These are phyloP conservation scores for Erysimum cheiri DNA, from an alignment of 441 rosid species.

Conservation along the genomic window DNA sequence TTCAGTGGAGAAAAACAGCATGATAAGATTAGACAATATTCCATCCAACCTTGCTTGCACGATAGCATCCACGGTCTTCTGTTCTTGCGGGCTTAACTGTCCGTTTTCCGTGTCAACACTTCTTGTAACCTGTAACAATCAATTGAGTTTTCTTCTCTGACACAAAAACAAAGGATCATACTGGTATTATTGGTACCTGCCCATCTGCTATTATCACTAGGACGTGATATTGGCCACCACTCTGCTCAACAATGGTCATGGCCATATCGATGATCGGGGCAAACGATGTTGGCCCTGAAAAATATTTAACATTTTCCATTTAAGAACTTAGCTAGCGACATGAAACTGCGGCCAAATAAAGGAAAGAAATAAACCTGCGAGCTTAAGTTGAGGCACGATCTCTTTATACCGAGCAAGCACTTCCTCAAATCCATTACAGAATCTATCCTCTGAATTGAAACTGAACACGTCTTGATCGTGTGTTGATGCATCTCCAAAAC, in stretches of 20 bases:
- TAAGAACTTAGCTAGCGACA: slow-evolving; percentile 13
- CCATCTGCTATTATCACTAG: slow-evolving; percentile 84
- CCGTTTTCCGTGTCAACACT: slow-evolving; percentile 66
- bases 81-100: slow-evolving; percentile 74
- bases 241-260: slow-evolving; percentile 75
- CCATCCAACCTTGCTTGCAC: slow-evolving; percentile 68
- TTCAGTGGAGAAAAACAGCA: slow-evolving; percentile 5
- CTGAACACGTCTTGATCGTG: slow-evolving; percentile 82
- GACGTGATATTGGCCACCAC: slow-evolving; percentile 81
- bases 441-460: slow-evolving; percentile 58
- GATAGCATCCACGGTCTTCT: slow-evolving; percentile 72
- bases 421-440: slow-evolving; percentile 81
- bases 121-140: slow-evolving; percentile 63
- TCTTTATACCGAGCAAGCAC: slow-evolving; percentile 66
- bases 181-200: slow-evolving; percentile 54
- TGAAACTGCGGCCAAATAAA: slow-evolving; percentile 12
- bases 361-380: slow-evolving; percentile 58
- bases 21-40: slow-evolving; percentile 18
- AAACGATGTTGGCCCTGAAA: slow-evolving; percentile 82
- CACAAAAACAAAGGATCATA: slow-evolving; percentile 16
- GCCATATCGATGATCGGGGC: slow-evolving; percentile 85
- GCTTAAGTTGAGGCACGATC: slow-evolving; percentile 70
- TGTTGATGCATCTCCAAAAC: slow-evolving; percentile 86
- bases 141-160: slow-evolving; percentile 28
- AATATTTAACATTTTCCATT: slow-evolving; percentile 5